Base-by-base conservation (phyloP, 345 rosid genomes). In the Acer yangbiense region DNA sequence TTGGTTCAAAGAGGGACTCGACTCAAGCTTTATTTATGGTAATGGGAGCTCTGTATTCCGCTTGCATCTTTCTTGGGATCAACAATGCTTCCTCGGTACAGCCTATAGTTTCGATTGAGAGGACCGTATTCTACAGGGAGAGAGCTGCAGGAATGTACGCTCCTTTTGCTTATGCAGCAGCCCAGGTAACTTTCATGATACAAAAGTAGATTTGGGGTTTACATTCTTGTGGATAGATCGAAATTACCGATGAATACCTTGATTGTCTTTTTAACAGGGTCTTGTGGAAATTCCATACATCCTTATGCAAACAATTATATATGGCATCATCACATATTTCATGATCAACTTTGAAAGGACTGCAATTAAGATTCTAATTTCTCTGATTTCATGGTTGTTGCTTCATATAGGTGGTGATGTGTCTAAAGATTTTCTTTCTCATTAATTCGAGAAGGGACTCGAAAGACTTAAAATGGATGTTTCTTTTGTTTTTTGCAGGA, bases 271-370 rank as follows among this genome's bases (percentile, higher is more conserved):
- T 76, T 25, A 61, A 67, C 87, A 90, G 84, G 99, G 99, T 21
- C 81, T 95, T 60, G 99, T 95, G 83, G 99, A 95, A 90, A 39
- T 95, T 29, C 98, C 99, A 1, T 95, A 95, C 86, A 82, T 95
- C 57, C 50, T 82, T 17, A 57, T 75, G 52, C 99, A 95, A 69
- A 90, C 99, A 61, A 81, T 93, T 79, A 4, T 93, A 25, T 95
- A 80, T 55, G 95, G 92, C 60, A 29, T 89, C 91, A 89, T 95
- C 87, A 93, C 98, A 32, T 95, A 93, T 80, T 91, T 87, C 86
- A 89, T 91, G 92, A 84, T 92, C 75, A 83, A 88, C 73, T 95
- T 95, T 76, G 98, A 95, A 78, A 88, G 85, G 82, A 89, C 92
- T 41, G 85, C 82, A 4, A 78, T 95, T 93, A 86, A 90, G 95